Evolutionary conservation across 2,329 filamentous ascomycete genomes (phyloP).

Genomic region (Colletotrichum sp.): DNA sequence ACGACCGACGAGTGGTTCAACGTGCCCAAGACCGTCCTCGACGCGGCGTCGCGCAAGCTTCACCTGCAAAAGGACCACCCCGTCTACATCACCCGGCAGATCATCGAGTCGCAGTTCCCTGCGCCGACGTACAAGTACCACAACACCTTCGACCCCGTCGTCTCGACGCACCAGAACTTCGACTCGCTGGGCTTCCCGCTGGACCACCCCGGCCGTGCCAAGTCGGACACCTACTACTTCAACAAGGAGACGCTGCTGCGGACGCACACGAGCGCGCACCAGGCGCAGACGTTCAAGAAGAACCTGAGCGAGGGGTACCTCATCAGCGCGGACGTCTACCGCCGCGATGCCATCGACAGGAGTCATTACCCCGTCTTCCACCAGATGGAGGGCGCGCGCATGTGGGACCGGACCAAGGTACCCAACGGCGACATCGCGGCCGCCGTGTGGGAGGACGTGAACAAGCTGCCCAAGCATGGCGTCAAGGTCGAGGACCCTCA

Average conservation of each 20-base stretch:
- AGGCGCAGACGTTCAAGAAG: constrained; percentile 79
- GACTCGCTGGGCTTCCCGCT: constrained; percentile 91
- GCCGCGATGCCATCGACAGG: constrained; percentile 91
- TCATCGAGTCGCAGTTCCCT: constrained; percentile 91
- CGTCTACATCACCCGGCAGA: constrained; percentile 84
- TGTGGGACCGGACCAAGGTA: constrained; percentile 77
- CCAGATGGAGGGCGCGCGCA: constrained; percentile 94
- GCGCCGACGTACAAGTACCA: constrained; percentile 74
- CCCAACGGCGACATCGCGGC: constrained; percentile 63
- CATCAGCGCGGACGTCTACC: constrained; percentile 93
- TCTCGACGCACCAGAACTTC: constrained; percentile 87
- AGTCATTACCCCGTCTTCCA: constrained; percentile 98
- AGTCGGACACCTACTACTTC: constrained; percentile 95
- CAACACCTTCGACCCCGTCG: constrained; percentile 81
- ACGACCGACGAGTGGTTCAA: constrained; percentile 85
- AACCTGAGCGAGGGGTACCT: constrained; percentile 81
- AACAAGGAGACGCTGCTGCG: constrained; percentile 83
- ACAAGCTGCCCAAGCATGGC: constrained; percentile 72
- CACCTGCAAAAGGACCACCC: constrained; percentile 93
- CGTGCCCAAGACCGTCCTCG: constrained; percentile 74
- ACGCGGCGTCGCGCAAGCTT: constrained; percentile 76
- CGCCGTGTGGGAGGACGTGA: constrained; percentile 73
- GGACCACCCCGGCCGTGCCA: constrained; percentile 86
- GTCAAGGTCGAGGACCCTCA: constrained; percentile 85
- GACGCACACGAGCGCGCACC: constrained; percentile 94